Conservation (phyloP, 1,139 yeast species). For the Pichia sp. region DNA sequence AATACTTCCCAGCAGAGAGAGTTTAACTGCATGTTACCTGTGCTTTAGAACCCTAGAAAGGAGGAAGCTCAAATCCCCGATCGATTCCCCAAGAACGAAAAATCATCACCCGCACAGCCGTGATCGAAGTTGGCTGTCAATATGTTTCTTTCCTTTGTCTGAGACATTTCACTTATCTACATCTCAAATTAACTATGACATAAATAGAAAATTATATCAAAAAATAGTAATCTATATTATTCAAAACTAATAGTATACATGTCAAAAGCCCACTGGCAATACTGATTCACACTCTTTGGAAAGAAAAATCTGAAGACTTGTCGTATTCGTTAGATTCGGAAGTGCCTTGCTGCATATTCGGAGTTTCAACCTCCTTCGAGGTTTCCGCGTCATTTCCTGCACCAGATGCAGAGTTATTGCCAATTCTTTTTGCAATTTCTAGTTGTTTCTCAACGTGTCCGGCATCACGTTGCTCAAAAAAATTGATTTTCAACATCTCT, state of each 20-base stretch:
- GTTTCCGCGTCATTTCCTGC: not conserved
- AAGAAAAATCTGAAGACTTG: not conserved
- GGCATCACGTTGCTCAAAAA: slow-evolving; percentile 31
- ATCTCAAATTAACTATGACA: not conserved
- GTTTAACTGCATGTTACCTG: no score
- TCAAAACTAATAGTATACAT: not conserved
- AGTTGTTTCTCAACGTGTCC: slow-evolving; percentile 3
- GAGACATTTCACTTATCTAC: not conserved
- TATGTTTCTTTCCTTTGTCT: not conserved
- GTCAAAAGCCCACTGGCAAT: not conserved
- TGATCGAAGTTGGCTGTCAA: not conserved
- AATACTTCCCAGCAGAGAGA: no score
- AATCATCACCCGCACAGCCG: not conserved
- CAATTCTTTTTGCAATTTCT: slow-evolving; percentile 6
- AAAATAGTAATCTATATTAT: no score
- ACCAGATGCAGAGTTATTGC: slow-evolving; percentile 2
- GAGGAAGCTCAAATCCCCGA: no score
- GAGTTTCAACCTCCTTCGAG: not conserved
- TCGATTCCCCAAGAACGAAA: not conserved
- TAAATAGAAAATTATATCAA: not conserved
- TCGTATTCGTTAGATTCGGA: not conserved
- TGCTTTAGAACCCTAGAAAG: not conserved
- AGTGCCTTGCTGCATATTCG: not conserved
- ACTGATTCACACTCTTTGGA: not conserved
- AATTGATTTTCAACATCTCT: slow-evolving; percentile 45